Percentiles rank a stretch among this genome's conserved stretches.
phyloP scores from a whole-genome alignment of 176 grass and related monocot species.

The Hordeum marinum region DNA sequence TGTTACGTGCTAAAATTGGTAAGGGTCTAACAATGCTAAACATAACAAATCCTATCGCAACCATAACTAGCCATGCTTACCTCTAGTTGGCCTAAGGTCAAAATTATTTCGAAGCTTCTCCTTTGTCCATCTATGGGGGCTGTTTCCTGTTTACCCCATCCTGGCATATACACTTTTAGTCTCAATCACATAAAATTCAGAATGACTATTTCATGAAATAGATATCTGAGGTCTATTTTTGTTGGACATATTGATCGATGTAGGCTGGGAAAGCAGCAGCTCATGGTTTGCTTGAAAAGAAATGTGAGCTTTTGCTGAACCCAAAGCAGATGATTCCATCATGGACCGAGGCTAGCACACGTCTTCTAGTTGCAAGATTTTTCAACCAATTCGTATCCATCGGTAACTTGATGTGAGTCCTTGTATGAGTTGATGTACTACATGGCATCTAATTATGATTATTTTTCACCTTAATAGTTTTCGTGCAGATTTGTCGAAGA shows the following conservation, averaged over 20 bases:
- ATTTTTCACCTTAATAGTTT: not conserved
- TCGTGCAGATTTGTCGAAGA: slow-evolving; percentile 44
- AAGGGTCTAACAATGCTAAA: not conserved
- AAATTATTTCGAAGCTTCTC: not conserved
- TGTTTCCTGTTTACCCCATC: not conserved
- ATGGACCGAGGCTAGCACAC: slow-evolving; percentile 53
- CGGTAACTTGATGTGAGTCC: slow-evolving; percentile 66
- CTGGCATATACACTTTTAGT: not conserved
- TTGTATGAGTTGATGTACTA: not conserved
- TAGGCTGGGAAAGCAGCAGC: slow-evolving; percentile 57
- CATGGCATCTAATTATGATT: no score
- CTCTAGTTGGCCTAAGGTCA: no score
- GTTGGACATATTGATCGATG: not conserved
- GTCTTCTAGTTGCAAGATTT: slow-evolving; percentile 70
- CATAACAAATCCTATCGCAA: no score
- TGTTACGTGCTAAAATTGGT: not conserved
- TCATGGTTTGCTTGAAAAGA: slow-evolving; percentile 38
- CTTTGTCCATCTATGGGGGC: not conserved
- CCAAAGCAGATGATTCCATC: slow-evolving; percentile 73
- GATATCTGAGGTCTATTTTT: not conserved
- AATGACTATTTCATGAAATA: not conserved
- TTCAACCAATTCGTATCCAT: slow-evolving; percentile 51
- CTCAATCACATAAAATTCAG: not conserved
- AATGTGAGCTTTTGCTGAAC: slow-evolving; percentile 30
- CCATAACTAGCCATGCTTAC: no score